Evolutionary conservation across 371 early-diverging fungal genomes (phyloP).

Genomic region (Circinella minor): DNA sequence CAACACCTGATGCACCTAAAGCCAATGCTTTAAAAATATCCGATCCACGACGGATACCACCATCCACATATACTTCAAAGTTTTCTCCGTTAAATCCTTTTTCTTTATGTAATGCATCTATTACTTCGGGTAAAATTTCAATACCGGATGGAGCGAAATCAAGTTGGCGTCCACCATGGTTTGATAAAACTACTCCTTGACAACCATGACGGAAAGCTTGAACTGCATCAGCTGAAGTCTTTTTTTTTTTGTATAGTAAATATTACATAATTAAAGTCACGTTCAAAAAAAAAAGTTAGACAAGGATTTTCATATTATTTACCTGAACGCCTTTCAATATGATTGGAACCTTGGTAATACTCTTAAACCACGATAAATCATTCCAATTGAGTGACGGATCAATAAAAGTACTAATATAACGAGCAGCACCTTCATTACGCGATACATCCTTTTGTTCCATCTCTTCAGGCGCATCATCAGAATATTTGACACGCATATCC

Average conservation of each 20-base stretch:
- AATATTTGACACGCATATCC: conserved; percentile 83
- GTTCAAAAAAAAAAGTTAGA: too few species aligned
- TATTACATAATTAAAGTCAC: too few species aligned
- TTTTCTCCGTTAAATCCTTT: conserved; percentile 47
- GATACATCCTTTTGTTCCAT: conserved; percentile 30
- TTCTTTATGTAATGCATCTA: conserved; percentile 64
- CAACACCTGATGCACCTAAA: conserved; percentile 93
- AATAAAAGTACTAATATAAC: conserved; percentile 78
- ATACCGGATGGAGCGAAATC: conserved; percentile 78
- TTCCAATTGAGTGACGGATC: conserved; percentile 89
- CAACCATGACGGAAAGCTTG: conserved; percentile 80
- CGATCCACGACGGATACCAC: conserved; percentile 88
- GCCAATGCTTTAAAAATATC: conserved; percentile 95
- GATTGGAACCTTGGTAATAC: conserved; percentile 86
- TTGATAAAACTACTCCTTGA: conserved; percentile 87
- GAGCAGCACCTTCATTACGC: conserved; percentile 69
- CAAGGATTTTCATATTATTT: too few species aligned
- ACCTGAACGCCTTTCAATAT: conserved; percentile 90
- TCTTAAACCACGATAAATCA: conserved; percentile 82
- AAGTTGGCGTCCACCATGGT: conserved; percentile 97
- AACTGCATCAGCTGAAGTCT: conserved; percentile 87
- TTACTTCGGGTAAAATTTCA: conserved; percentile 86
- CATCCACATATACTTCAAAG: conserved; percentile 91
- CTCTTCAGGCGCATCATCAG: conserved; percentile 35
- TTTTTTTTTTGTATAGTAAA: too few species aligned